Evolutionary conservation across 257 asterid genomes (phyloP), one percentile per base, ranked within the genome.

Genomic region (Cinchona pubescens): DNA sequence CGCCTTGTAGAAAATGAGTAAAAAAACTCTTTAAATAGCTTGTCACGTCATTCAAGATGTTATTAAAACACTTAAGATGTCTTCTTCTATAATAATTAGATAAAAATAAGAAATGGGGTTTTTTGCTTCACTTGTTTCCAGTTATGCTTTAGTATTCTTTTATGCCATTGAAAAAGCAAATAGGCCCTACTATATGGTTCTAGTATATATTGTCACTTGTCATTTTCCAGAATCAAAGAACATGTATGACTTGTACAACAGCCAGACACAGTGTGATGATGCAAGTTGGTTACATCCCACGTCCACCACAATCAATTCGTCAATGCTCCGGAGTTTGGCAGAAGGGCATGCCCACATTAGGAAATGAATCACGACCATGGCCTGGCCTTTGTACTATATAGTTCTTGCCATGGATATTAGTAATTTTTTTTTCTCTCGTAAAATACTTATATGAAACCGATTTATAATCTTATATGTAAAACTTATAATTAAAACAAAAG

Each of bases 251-350:
- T 7, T 27, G 40, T 18, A 37, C 69, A 62, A 74, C 23, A 74
- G 42, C 29, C 29, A 62, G 30, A 32, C 30, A 53, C 38, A 56
- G 45, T 66, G 59, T 45, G 61, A 68, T 58, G 48, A 68, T 23
- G 25, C 60, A 69, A 67, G 0, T 38, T 38, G 42, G 4, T 16
- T 45, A 8, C 16, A 74, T 30, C 61, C 62, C 62, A 37, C 32
- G 40, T 63, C 73, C 53, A 65, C 40, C 78, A 75, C 79, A 79
- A 48, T 67, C 73, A 69, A 74, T 68, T 71, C 67, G 16, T 48
- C 30, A 25, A 21, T 34, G 59, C 45, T 38, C 66, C 46, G 56
- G 42, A 25, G 76, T 51, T 51, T 59, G 83, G 79, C 64, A 37
- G 76, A 49, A 60, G 51, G 59, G 62, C 51, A 45, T 74, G 72